Evolutionary conservation across 176 grass and related monocot species (phyloP).

Genomic region (Avena insularis): DNA sequence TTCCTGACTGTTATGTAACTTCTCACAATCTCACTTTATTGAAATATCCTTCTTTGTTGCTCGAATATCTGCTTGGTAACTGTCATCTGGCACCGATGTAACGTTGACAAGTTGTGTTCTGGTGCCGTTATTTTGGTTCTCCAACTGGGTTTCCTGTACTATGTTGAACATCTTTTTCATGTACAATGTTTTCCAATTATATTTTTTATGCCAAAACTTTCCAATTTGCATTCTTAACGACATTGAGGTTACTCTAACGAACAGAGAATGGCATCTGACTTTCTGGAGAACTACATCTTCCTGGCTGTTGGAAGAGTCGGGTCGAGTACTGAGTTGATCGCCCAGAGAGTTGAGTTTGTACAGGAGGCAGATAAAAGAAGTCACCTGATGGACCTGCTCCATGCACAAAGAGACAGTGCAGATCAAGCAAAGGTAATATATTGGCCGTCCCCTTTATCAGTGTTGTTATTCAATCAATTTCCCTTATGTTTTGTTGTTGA

Average conservation of each 20-base stretch:
- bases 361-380: conserved; percentile 96
- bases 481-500: not conserved
- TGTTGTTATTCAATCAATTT: not conserved
- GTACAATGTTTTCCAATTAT: conserved; percentile 11
- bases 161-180: conserved; percentile 26
- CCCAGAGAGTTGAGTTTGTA: conserved; percentile 92
- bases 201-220: not conserved
- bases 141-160: not conserved
- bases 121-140: not conserved
- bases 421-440: conserved; percentile 66
- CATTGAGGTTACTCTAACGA: conserved; percentile 34
- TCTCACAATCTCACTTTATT: not conserved
- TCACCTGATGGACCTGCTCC: conserved; percentile 95
- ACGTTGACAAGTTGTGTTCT: not conserved
- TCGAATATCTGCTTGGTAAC: not conserved
- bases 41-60: not conserved
- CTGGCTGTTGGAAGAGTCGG: conserved; percentile 99
- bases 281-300: conserved; percentile 92
- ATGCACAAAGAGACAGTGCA: conserved; percentile 86
- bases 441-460: not conserved
- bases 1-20: not conserved
- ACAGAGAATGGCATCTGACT: conserved; percentile 94
- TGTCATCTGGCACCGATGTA: not conserved
- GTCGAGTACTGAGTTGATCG: conserved; percentile 94
- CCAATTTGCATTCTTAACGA: not conserved